These are phyloP conservation scores for Phlebiopsis flavidoalba DNA, from an alignment of 768 basidiomycete genomes.

Conservation along the genomic window DNA sequence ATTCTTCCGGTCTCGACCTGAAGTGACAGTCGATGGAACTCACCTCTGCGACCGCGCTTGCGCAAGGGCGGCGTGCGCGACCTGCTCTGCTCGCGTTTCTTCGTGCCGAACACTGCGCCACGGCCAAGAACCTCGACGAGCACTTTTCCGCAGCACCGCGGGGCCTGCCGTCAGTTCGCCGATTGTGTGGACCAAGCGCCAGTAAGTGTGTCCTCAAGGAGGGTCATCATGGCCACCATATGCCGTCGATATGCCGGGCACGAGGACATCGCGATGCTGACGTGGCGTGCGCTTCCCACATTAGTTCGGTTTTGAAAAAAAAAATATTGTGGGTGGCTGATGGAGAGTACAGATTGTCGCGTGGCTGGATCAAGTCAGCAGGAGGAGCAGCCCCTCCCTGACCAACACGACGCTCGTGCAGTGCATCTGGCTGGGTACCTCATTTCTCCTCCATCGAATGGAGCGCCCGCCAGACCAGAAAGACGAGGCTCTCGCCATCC, in stretches of 20 bases:
- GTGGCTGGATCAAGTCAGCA: constrained; percentile 68
- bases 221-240: constrained; percentile 61
- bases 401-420: constrained; percentile 78
- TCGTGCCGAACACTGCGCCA: constrained; percentile 81
- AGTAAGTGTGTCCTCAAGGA: constrained; percentile 81
- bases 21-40: constrained; percentile 82
- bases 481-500: constrained; percentile 84
- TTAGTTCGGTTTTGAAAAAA: no score
- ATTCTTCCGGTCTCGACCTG: constrained; percentile 79
- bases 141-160: constrained; percentile 70
- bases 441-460: constrained; percentile 84
- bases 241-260: constrained; percentile 63
- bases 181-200: constrained; percentile 96
- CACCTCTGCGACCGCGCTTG: constrained; percentile 76
- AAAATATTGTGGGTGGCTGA: background rate
- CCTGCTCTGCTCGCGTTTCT: constrained; percentile 65
- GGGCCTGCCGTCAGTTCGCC: constrained; percentile 71
- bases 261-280: constrained; percentile 63
- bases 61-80: constrained; percentile 85
- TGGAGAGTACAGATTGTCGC: constrained; percentile 55
- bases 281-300: constrained; percentile 39
- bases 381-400: constrained; percentile 79
- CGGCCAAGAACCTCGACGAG: constrained; percentile 68
- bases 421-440: constrained; percentile 93
- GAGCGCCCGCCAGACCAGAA: constrained; percentile 86